phyloP scores from a whole-genome alignment of 2,329 filamentous ascomycete genomes.

The Fusarium euwallaceae region DNA sequence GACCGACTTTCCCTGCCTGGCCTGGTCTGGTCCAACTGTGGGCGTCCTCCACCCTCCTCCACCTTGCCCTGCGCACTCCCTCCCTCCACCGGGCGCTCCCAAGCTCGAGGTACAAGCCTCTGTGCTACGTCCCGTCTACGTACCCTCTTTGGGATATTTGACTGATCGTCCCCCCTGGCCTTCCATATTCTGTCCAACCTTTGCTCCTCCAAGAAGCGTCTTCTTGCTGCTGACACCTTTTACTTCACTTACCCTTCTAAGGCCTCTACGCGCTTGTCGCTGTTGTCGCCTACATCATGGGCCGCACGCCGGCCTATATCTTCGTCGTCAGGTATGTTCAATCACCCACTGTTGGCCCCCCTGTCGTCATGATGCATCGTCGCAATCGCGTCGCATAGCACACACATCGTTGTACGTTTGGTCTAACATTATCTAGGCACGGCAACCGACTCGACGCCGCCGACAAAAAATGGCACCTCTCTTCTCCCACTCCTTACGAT shows the following conservation, averaged over 20 bases:
- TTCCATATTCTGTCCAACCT: constrained; percentile 36
- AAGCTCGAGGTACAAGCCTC: constrained; percentile 30
- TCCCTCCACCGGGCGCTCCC: constrained; percentile 14
- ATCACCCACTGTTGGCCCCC: constrained; percentile 28
- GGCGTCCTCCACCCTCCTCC: constrained; percentile 12
- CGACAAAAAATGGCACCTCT: constrained; percentile 94
- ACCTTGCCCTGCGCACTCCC: not conserved
- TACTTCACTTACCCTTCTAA: constrained; percentile 12
- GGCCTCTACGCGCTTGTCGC: constrained; percentile 7
- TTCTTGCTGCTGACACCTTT: constrained; percentile 7
- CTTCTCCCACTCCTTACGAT: constrained; percentile 94
- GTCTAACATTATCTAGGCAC: constrained; percentile 69
- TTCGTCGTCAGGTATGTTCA: constrained; percentile 58
- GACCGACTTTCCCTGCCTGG: constrained; percentile 4
- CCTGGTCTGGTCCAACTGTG: constrained; percentile 31
- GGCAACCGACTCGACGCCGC: constrained; percentile 94
- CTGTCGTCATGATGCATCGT: constrained; percentile 42
- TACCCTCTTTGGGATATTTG: constrained; percentile 32
- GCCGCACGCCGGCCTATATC: constrained; percentile 57
- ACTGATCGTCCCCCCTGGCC: constrained; percentile 34
- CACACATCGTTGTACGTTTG: not conserved
- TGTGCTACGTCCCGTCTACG: constrained; percentile 22
- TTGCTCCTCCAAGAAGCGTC: constrained; percentile 24
- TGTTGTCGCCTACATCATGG: constrained; percentile 50
- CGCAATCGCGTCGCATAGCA: constrained; percentile 35